A percentile compares a stretch with the other conserved stretches of the same genome.
These are phyloP conservation scores for Umbelopsis ramanniana DNA, from an alignment of 192 early-diverging fungal genomes.

Conservation along the genomic window DNA sequence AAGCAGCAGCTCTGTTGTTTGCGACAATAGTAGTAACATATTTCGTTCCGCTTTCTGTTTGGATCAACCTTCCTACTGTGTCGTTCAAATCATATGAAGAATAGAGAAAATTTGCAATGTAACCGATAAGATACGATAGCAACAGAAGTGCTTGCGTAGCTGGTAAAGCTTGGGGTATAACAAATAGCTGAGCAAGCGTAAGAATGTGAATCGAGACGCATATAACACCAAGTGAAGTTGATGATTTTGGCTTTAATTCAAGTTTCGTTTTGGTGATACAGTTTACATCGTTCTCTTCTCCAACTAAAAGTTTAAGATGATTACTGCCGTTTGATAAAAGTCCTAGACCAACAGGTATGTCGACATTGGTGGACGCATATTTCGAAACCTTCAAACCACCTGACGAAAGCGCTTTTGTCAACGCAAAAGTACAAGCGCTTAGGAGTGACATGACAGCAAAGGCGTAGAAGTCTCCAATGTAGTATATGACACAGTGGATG, in stretches of 20 bases:
- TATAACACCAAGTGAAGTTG: neutral
- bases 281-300: neutral
- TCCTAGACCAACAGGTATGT: neutral
- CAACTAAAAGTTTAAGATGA: neutral
- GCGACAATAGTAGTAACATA: neutral
- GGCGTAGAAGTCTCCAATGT: neutral
- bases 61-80: neutral
- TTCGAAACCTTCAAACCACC: neutral
- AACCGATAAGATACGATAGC: neutral
- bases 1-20: neutral
- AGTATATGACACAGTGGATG: neutral
- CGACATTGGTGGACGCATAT: neutral
- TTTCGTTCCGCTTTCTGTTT: neutral
- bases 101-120: neutral
- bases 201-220: neutral
- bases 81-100: neutral
- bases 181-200: neutral
- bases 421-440: neutral
- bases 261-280: neutral
- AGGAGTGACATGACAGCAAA: neutral
- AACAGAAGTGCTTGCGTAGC: neutral
- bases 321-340: neutral
- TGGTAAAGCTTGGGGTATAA: neutral
- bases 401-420: neutral
- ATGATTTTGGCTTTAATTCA: neutral